A percentile compares a stretch with the other conserved stretches of the same genome.
Evolutionary conservation across 495 filamentous ascomycete genomes (phyloP).

Genomic region (Umbilicaria muhlenbergii): DNA sequence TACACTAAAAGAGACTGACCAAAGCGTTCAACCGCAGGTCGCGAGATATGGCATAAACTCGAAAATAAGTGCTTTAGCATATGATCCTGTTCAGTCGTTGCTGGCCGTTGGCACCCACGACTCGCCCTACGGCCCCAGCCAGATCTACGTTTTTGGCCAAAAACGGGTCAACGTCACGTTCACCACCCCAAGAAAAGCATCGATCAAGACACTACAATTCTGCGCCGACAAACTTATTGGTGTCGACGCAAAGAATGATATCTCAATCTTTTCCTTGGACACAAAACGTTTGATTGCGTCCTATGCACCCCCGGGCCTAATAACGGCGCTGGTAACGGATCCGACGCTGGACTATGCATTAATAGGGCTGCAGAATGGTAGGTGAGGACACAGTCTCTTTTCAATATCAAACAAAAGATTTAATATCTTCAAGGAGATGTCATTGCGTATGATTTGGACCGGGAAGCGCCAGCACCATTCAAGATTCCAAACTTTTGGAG

Average conservation of each 20-base stretch:
- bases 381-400: conserved; percentile 2
- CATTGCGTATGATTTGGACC: conserved; percentile 78
- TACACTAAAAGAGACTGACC: not conserved
- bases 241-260: conserved; percentile 69
- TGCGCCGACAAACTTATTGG: conserved; percentile 66
- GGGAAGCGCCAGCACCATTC: conserved; percentile 57
- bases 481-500: conserved; percentile 74
- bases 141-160: conserved; percentile 86
- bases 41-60: conserved; percentile 77
- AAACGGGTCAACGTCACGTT: conserved; percentile 59
- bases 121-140: conserved; percentile 57
- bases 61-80: conserved; percentile 66
- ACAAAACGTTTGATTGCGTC: conserved; percentile 38
- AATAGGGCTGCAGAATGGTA: conserved; percentile 56
- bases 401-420: not conserved
- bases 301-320: conserved; percentile 58
- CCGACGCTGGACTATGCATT: conserved; percentile 85
- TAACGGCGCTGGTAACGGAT: conserved; percentile 59
- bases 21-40: conserved; percentile 32
- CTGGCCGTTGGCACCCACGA: conserved; percentile 84
- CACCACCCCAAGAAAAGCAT: conserved; percentile 45
- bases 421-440: conserved; percentile 45
- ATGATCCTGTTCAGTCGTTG: conserved; percentile 86
- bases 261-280: conserved; percentile 63
- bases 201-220: conserved; percentile 57